Conservation (phyloP, 495 filamentous ascomycete species). For the Talaromyces ruber region DNA sequence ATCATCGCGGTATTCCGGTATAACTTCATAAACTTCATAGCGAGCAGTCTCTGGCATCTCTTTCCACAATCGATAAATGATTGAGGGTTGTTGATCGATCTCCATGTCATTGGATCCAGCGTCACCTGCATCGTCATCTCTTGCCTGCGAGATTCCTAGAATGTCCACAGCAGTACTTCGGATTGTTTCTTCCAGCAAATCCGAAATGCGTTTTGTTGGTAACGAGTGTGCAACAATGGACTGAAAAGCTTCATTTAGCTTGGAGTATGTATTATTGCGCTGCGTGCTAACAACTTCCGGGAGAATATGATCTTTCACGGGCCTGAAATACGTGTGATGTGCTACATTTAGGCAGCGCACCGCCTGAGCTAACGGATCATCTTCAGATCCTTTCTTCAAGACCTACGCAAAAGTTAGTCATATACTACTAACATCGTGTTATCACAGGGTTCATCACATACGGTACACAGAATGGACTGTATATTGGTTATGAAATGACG, state of each 20-base stretch:
- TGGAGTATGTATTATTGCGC: conserved; percentile 33
- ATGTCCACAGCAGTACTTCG: conserved; percentile 43
- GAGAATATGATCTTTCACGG: conserved; percentile 32
- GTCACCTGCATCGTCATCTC: conserved; percentile 15
- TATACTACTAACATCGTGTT: background rate
- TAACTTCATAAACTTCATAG: conserved; percentile 25
- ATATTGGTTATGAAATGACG: conserved; percentile 42
- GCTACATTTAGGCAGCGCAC: conserved; percentile 34
- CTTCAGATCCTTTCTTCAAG: conserved; percentile 10
- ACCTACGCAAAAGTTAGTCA: background rate
- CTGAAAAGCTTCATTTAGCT: conserved; percentile 53
- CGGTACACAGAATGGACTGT: conserved; percentile 25
- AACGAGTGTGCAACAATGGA: conserved; percentile 59
- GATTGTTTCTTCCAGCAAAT: conserved; percentile 45
- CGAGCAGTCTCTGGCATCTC: conserved; percentile 18
- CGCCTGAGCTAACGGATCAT: conserved; percentile 27
- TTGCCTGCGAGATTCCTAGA: conserved; percentile 38
- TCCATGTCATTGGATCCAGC: conserved; percentile 26
- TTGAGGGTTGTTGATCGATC: conserved; percentile 26
- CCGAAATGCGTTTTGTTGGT: conserved; percentile 39
- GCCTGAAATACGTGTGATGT: conserved; percentile 37
- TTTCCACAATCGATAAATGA: conserved; percentile 32
- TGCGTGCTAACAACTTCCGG: no score
- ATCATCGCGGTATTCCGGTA: conserved; percentile 26
- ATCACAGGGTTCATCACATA: conserved; percentile 14